These are phyloP conservation scores for Pichia sp. DNA, from an alignment of 1,139 yeast species.

Conservation along the genomic window DNA sequence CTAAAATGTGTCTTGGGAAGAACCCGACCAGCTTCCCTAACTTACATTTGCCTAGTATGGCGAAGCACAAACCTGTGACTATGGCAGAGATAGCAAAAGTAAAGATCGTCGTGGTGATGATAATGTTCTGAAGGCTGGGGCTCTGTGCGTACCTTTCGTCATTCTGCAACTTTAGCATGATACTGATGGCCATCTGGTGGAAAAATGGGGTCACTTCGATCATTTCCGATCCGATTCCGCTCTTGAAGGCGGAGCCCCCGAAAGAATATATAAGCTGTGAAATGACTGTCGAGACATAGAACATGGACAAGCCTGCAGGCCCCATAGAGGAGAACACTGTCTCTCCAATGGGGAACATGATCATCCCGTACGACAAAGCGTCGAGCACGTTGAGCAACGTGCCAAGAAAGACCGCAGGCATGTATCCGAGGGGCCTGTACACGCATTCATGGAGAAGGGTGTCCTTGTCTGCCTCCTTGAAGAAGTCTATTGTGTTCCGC, in stretches of 20 bases:
- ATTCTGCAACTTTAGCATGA: constrained; percentile 44
- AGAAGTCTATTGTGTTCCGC: constrained; percentile 9
- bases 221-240: constrained; percentile 97
- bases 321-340: constrained; percentile 73
- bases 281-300: constrained; percentile 81
- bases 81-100: constrained; percentile 81
- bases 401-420: constrained; percentile 83
- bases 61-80: constrained; percentile 81
- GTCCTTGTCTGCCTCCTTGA: constrained; percentile 19
- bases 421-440: constrained; percentile 42
- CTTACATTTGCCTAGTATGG: constrained; percentile 66
- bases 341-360: constrained; percentile 86
- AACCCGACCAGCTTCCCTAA: constrained; percentile 88
- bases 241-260: constrained; percentile 85
- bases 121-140: constrained; percentile 39
- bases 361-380: constrained; percentile 95
- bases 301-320: constrained; percentile 89
- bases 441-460: constrained; percentile 27
- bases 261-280: constrained; percentile 83
- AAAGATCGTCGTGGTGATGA: constrained; percentile 82
- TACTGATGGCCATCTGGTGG: constrained; percentile 85
- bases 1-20: constrained; percentile 91
- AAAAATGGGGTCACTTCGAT: constrained; percentile 97
- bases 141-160: constrained; percentile 40
- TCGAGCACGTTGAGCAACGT: constrained; percentile 80